phyloP scores from a whole-genome alignment of 2,329 filamentous ascomycete genomes.

The Cryphonectria nitschkei region DNA sequence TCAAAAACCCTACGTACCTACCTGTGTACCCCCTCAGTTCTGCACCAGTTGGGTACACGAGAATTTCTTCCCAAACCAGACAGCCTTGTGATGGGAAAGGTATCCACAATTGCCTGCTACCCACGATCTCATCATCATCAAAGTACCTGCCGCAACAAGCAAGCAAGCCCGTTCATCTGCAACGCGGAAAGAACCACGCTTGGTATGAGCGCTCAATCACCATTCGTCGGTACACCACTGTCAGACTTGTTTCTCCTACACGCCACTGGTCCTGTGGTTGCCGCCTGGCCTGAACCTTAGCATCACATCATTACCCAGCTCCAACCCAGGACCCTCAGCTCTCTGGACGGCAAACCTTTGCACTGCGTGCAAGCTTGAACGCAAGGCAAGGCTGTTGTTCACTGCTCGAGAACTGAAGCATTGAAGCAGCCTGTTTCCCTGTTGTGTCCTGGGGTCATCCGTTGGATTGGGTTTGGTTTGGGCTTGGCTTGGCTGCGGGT shows the following conservation, averaged over 20 bases:
- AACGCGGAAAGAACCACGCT: neutral
- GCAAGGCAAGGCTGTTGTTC: neutral
- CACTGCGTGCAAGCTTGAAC: neutral
- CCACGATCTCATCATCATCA: neutral
- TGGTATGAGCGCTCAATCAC: neutral
- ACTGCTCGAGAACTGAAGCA: neutral
- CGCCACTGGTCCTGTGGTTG: neutral
- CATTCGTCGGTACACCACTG: neutral
- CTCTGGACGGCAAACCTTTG: neutral
- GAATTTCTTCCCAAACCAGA: neutral
- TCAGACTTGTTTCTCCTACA: neutral
- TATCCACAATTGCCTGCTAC: neutral
- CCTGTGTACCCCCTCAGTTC: neutral
- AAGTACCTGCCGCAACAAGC: neutral
- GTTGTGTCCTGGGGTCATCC: neutral
- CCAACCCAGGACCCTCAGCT: neutral
- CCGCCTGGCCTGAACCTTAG: neutral
- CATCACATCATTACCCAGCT: neutral
- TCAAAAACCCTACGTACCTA: neutral
- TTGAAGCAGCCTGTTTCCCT: too few species aligned
- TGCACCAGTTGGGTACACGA: slow-evolving; percentile 1
- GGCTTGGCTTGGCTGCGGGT: slow-evolving; percentile 19
- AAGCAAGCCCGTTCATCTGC: neutral
- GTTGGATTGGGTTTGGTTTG: slow-evolving; percentile 5
- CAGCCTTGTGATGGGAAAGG: neutral